Evolutionary conservation across 2,329 filamentous ascomycete genomes (phyloP), one percentile per base, ranked within the genome.

Genomic region (Botrytis pseudocinerea): DNA sequence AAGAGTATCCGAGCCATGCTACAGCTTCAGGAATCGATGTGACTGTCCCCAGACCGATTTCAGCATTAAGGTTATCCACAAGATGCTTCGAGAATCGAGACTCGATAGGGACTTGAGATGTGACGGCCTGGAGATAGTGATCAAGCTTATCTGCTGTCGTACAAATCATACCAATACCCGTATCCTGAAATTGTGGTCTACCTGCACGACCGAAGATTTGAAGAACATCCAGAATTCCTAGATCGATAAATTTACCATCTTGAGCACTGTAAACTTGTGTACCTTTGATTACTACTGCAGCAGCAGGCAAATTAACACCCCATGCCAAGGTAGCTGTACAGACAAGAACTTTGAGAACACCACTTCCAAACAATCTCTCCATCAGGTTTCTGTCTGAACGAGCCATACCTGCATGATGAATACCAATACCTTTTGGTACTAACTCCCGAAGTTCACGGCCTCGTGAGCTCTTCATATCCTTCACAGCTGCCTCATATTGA

Each of bases 121-220:
- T 99, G 3, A 99, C 93, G 2, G 96, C 95, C 59, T 92, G 92
- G 63, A 98, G 85, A 81, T 99, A 99, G 81, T 99, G 95, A 44
- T 92, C 85, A 14, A 99, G 85, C 80, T 95, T 97, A 82, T 98
- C 95, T n/a, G 95, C 92, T 0, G 94, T 97, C 0, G 97, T 99
- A 79, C 94, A 97, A 76, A 99, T 99, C 86, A 98, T 98, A 76
- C 97, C 97, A 77, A 98, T 97, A 85, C 96, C 96, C 51, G 92
- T 96, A 79, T 98, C 96, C 80, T 98, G 95, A 78, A 98, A 99
- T 80, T 99, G 96, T 59, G 97, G 96, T 82, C 96, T 92, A 85
- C 96, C 96, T 74, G 96, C 97, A 87, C 96, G 95, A 85, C 96
- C 96, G 80, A 99, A 99, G 74, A 99, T 99, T 81, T 99, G 96